Percentiles rank a stretch among this genome's conserved stretches.
phyloP scores from a whole-genome alignment of 352 stramenopile genomes.

The Phytophthora colocasiae region DNA sequence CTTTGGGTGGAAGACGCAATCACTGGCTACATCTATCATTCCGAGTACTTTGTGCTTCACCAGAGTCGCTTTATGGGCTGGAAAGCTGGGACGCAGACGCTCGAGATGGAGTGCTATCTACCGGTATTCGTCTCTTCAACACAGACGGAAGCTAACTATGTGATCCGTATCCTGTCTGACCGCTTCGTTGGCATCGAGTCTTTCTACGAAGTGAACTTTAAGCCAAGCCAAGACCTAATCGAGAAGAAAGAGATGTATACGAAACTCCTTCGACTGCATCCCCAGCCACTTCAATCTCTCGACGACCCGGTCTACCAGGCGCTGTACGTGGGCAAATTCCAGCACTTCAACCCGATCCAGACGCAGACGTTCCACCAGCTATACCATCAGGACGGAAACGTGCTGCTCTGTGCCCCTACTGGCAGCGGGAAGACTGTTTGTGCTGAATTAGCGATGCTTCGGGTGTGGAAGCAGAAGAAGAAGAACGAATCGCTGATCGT shows the following conservation, averaged over 20 bases:
- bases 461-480: slow-evolving; percentile 87
- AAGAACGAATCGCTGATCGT: slow-evolving; percentile 81
- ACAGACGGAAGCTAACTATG: slow-evolving; percentile 91
- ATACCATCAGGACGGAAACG: slow-evolving; percentile 96
- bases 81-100: slow-evolving; percentile 66
- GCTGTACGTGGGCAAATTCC: slow-evolving; percentile 92
- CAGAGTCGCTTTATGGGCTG: slow-evolving; percentile 77
- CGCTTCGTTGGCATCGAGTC: slow-evolving; percentile 96
- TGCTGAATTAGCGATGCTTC: slow-evolving; percentile 97
- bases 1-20: slow-evolving; percentile 98
- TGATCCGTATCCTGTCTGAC: slow-evolving; percentile 96
- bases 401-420: slow-evolving; percentile 97
- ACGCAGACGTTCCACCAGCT: slow-evolving; percentile 98
- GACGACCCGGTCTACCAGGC: slow-evolving; percentile 92
- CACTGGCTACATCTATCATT: slow-evolving; percentile 94
- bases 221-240: slow-evolving; percentile 39
- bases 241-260: slow-evolving; percentile 81
- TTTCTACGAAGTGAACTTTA: slow-evolving; percentile 79
- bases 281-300: slow-evolving; percentile 94
- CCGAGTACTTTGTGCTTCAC: slow-evolving; percentile 90
- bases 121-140: slow-evolving; percentile 94
- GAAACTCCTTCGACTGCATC: slow-evolving; percentile 94
- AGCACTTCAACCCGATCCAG: slow-evolving; percentile 95
- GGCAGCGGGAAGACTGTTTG: slow-evolving; percentile 97
- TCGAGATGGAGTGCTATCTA: slow-evolving; percentile 96